phyloP scores from a whole-genome alignment of 768 basidiomycete species.

The Mycena amicta region DNA sequence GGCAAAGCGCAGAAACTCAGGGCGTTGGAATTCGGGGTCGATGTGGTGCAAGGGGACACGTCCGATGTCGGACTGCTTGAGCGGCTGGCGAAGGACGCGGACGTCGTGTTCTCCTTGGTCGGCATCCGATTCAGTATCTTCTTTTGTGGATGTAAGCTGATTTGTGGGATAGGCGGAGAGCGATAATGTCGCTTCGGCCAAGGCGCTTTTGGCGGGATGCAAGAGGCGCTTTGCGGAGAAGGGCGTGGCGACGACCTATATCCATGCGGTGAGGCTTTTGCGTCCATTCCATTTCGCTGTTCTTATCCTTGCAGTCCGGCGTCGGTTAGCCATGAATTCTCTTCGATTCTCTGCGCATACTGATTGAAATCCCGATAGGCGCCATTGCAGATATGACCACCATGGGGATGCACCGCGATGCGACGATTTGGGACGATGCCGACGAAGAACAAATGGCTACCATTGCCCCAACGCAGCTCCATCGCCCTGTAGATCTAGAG shows the following conservation, averaged over 20 bases:
- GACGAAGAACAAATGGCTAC: slow-evolving; percentile 30
- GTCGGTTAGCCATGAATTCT: not conserved
- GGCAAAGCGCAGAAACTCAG: slow-evolving; percentile 33
- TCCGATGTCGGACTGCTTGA: slow-evolving; percentile 31
- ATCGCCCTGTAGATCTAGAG: slow-evolving; percentile 36
- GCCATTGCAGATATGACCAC: slow-evolving; percentile 14
- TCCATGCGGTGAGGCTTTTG: slow-evolving; percentile 11
- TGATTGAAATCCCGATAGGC: not conserved
- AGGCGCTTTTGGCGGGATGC: slow-evolving; percentile 10
- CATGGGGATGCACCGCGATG: slow-evolving; percentile 21
- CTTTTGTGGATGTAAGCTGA: not conserved
- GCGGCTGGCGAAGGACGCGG: slow-evolving; percentile 29
- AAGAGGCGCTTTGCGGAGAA: slow-evolving; percentile 12
- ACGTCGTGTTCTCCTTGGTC: slow-evolving; percentile 37
- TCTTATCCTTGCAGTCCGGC: slow-evolving; percentile 9
- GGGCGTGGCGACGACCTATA: slow-evolving; percentile 2
- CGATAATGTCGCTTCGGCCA: slow-evolving; percentile 1
- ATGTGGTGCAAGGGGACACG: slow-evolving; percentile 34
- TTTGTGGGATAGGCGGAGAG: slow-evolving; percentile 6
- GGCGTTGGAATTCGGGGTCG: slow-evolving; percentile 25
- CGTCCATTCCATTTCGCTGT: not conserved
- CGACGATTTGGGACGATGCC: slow-evolving; percentile 33
- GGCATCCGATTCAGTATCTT: too few species aligned
- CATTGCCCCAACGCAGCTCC: slow-evolving; percentile 30
- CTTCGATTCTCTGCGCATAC: too few species aligned